Conservation (phyloP, 208 protist species). For the Trypanosoma mega region DNA sequence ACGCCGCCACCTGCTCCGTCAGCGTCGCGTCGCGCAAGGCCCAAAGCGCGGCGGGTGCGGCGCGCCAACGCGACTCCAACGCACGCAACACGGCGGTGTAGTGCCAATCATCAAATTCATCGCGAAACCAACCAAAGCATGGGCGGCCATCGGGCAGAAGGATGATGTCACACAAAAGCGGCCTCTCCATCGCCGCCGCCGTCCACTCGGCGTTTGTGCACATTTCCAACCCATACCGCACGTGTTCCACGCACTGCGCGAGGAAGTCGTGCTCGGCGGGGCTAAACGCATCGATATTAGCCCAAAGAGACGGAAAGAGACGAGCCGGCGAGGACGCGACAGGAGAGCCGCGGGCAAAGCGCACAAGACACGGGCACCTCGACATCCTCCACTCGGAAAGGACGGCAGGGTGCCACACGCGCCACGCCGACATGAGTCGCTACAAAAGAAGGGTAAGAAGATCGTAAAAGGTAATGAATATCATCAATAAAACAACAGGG, state of each 20-base stretch:
- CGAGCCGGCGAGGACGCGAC: conserved; percentile 10
- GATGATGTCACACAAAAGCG: conserved; percentile 40
- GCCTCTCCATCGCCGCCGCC: not conserved
- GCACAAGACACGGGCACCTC: conserved; percentile 24
- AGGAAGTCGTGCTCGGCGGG: conserved; percentile 32
- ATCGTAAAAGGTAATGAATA: too few species aligned
- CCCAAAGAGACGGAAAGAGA: conserved; percentile 30
- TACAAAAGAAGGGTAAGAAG: not conserved
- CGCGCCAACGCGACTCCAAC: conserved; percentile 28
- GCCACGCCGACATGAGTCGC: conserved; percentile 24
- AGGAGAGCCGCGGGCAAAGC: conserved; percentile 21
- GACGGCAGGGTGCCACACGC: conserved; percentile 21
- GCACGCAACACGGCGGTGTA: conserved; percentile 18
- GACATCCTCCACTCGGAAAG: conserved; percentile 13
- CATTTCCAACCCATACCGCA: not conserved
- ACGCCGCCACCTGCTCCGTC: conserved; percentile 5
- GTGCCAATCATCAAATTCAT: conserved; percentile 22
- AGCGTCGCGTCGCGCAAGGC: conserved; percentile 16
- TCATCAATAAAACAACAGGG: too few species aligned
- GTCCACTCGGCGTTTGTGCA: not conserved
- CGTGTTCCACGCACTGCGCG: conserved; percentile 36
- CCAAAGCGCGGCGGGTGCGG: conserved; percentile 20
- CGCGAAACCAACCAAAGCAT: conserved; percentile 43
- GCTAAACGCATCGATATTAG: conserved; percentile 18
- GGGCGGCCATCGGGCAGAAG: conserved; percentile 34